Base-by-base conservation (phyloP, 768 basidiomycete species). In the Coprinopsis marcescibilis region DNA sequence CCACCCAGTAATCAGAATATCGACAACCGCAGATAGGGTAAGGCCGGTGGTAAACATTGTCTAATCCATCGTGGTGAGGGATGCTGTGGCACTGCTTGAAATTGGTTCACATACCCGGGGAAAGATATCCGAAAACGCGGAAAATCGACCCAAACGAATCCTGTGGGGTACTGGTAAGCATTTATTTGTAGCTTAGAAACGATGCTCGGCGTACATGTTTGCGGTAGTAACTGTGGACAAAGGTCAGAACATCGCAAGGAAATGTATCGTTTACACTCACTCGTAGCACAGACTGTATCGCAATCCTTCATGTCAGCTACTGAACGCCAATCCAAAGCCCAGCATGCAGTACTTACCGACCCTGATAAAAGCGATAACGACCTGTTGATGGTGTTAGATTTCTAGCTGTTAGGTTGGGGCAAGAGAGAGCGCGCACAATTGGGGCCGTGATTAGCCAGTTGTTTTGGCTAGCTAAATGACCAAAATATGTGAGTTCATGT, bases 1-100 rank as follows among this genome's bases (percentile, higher is more conserved):
- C 35, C 65, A 66, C 2, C 55, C 62, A 4, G 75, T 74, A 39
- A 80, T 72, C 15, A 79, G 57, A 24, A 79, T 54, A 51, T 80
- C 78, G 12, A 79, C 60, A 4, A 66, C 56, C 3, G 71, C 71
- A 2, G 77, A 78, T 11, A 78, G 60, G 0, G 72, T 62, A 3
- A 80, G 63, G 7, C 77, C 78, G 1, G 67, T 61, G 2, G 77
- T 78, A 46, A 79, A 78, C 12, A 73, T 57, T 68, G 72, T 73
- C 75, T 46, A 40, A 23, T 17, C 25, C 2, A 49, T 20, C 2
- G 4, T 3, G 32, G 42, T 23, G 5, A 33, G 44, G 25, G 40
- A 26, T 2, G 23, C 38, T 13, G 13, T 54, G n/a, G n/a, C n/a
- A n/a, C n/a, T n/a, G n/a, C n/a, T 40, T 34, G 59, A 57, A 12